Evolutionary conservation across 441 rosid genomes (phyloP).

Genomic region (Bruguiera hainesii): DNA sequence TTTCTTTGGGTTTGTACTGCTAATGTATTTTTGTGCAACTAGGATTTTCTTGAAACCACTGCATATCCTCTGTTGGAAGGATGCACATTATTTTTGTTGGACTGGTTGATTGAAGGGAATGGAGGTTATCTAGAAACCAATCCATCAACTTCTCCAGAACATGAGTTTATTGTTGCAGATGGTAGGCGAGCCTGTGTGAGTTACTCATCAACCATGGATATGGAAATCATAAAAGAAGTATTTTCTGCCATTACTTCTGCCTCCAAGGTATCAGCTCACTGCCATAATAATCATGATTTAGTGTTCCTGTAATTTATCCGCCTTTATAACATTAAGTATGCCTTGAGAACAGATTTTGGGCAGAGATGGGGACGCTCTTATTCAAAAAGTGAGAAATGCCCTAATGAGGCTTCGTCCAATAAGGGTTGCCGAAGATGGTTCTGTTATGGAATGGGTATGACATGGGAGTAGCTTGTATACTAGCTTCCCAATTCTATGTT

Average conservation of each 20-base stretch:
- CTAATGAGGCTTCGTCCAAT: conserved; percentile 63
- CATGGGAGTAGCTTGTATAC: conserved; percentile 3
- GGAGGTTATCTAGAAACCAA: conserved; percentile 76
- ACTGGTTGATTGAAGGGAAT: conserved; percentile 87
- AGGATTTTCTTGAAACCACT: conserved; percentile 72
- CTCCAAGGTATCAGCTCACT: conserved; percentile 52
- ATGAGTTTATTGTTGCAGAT: conserved; percentile 70
- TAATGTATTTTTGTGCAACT: conserved; percentile 12
- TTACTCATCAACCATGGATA: conserved; percentile 96
- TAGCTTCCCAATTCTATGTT: background rate
- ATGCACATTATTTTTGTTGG: conserved; percentile 69
- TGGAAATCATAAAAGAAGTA: conserved; percentile 74
- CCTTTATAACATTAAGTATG: conserved; percentile 12
- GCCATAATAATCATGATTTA: background rate
- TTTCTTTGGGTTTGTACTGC: conserved; percentile 6
- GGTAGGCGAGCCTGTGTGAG: conserved; percentile 74
- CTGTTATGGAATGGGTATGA: conserved; percentile 90
- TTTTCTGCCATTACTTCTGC: conserved; percentile 61
- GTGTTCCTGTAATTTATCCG: background rate
- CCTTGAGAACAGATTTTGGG: conserved; percentile 57
- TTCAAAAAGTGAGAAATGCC: conserved; percentile 54
- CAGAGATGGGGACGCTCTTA: conserved; percentile 41
- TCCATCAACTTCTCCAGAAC: conserved; percentile 98
- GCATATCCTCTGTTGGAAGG: conserved; percentile 92
- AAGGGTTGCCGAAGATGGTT: conserved; percentile 68